Base-by-base conservation (phyloP, 495 filamentous ascomycete genomes). In the Aspergillus haitiensis region DNA sequence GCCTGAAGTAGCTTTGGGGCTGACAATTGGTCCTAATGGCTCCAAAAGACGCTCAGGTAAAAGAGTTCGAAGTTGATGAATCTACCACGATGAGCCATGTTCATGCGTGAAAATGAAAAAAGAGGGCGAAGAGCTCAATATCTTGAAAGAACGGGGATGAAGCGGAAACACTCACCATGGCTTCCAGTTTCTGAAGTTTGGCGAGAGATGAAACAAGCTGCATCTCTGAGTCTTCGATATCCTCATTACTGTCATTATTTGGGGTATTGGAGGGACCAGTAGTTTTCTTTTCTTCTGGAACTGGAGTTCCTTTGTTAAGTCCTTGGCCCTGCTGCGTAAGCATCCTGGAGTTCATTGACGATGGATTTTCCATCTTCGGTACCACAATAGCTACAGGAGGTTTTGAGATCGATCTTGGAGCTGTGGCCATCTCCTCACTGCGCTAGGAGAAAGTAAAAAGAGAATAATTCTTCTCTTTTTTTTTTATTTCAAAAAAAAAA, bases 11-110 rank as follows among this genome's bases (percentile, higher is more conserved):
- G 48, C 60, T 31, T 61, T 63, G 7, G 72, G 68, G 21, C 73
- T 72, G 34, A 71, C 56, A 16, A 73, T 70, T 2, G 72, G 70
- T 3, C 58, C 58, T 7, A 79, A 36, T 8, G 77, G 75, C 12
- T 71, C 72, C 37, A 79, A 54, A 7, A 77, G 55, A 0, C 75
- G 70, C 5, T 70, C 69, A 0, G 77, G 77, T 10, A 79, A 65
- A n/a, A 77, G 59, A 13, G 69, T 67, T 40, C 77, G 77, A 32
- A 79, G 62, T 59, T 74, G 67, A 60, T 79, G 77, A 49, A 79
- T 74, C 75, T 79, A 46, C 12, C 12, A 42, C 12, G 6, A 15
- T 42, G 15, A 42, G 39, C 39, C 9, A 42, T 13, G 9, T 15
- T 55, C 37, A 36, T n/a, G 31, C 9, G 1, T 15, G 15, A 11